These are phyloP conservation scores for Backusella parvicylindrica DNA, from an alignment of 192 early-diverging fungal species.

Conservation along the genomic window DNA sequence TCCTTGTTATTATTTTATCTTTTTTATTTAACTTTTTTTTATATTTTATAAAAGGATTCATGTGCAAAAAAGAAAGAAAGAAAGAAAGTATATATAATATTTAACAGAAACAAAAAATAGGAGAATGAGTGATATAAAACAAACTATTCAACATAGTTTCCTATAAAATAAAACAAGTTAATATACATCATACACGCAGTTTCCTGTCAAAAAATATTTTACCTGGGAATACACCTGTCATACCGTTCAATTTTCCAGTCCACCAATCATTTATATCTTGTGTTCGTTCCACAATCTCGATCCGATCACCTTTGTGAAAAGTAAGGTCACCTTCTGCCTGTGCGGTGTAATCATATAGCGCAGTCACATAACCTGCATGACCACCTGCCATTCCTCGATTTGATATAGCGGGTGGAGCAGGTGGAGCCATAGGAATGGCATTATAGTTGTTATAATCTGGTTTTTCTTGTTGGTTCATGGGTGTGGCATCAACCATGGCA, in stretches of 20 bases:
- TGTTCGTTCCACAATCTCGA: conserved; percentile 38
- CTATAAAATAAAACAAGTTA: neutral
- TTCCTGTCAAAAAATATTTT: neutral
- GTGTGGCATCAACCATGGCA: neutral
- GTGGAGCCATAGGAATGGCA: neutral
- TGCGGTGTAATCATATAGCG: conserved; percentile 39
- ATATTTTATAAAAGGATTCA: neutral
- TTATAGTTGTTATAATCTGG: neutral
- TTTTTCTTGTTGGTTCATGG: neutral
- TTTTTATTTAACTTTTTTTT: neutral
- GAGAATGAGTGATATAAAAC: neutral
- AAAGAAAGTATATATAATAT: neutral
- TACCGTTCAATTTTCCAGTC: conserved; percentile 35
- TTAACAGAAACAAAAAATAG: neutral
- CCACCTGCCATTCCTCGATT: neutral
- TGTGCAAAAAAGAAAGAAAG: neutral
- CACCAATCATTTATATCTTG: conserved; percentile 43
- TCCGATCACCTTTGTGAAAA: conserved; percentile 39
- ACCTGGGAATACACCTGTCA: conserved; percentile 32
- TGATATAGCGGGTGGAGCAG: conserved; percentile 12
- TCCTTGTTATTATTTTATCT: too few species aligned
- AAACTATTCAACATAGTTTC: neutral
- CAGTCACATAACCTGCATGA: conserved; percentile 20
- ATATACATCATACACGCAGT: neutral
- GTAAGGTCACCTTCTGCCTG: conserved; percentile 39